Base-by-base conservation (phyloP, 2,329 filamentous ascomycete species). In the Botrytis pseudocinerea region DNA sequence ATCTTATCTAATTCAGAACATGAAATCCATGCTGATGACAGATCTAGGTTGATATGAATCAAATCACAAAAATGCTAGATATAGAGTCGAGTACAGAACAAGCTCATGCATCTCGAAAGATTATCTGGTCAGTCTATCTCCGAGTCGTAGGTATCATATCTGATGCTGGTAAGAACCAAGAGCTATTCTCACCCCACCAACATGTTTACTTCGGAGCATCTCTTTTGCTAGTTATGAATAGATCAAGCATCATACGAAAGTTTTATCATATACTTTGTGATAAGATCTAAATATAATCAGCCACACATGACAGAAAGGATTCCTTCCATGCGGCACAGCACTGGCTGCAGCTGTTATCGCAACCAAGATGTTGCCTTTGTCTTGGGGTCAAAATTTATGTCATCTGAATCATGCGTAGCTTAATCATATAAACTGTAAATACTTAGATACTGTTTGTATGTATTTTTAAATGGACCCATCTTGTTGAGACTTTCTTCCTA, bases 241-340 rank as follows among this genome's bases (percentile, higher is more conserved):
- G 64, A 68, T 57, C 35, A 18, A 28, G 32, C n/a, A 32, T 69
- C 10, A 57, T 57, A 12, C 25, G 20, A 57, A 38, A 57, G 46
- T 12, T 57, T 32, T 18, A 16, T 57, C 6, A 18, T 14, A 42
- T 7, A 7, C 44, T 22, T 32, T 8, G 6, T 18, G n/a, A 68
- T 42, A 42, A 42, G 35, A 10, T 40, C 25, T 57, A 57, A 57
- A 68, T 57, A 57, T 57, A 68, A n/a, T 4, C 14, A 57, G 12
- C 48, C 35, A 42, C n/a, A 32, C 28, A 28, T 28, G 42, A 69
- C 38, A n/a, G 6, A 69, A 10, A 68, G 25, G 7, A 57, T 32
- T 38, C 65, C 40, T 57, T 51, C 65, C 18, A 16, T 42, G 40
- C n/a, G 65, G 65, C 65, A 69, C 65, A 57, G 38, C 35, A 57